Conservation (phyloP, 2,329 filamentous ascomycete species). For the Phyllosticta citribraziliensis region DNA sequence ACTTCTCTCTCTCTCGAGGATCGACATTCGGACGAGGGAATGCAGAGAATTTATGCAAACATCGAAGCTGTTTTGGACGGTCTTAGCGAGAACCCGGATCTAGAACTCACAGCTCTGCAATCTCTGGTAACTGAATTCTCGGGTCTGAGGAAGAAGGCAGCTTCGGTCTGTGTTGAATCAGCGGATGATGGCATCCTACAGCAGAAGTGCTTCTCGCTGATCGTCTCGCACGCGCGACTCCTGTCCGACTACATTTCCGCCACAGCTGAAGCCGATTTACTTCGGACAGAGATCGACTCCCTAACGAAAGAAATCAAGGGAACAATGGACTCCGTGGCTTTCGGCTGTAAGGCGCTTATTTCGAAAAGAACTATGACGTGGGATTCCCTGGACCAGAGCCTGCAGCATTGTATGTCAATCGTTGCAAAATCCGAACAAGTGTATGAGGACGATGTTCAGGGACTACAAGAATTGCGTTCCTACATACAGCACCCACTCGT, state of each 20-base stretch:
- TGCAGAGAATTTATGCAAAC: slow-evolving; percentile 13
- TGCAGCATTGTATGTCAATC: slow-evolving; percentile 24
- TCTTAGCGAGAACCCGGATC: slow-evolving; percentile 22
- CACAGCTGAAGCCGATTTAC: slow-evolving; percentile 14
- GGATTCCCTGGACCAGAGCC: slow-evolving; percentile 21
- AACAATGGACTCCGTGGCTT: slow-evolving; percentile 25
- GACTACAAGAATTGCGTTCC: slow-evolving; percentile 5
- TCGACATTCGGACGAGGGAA: slow-evolving; percentile 15
- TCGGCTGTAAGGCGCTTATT: slow-evolving; percentile 23
- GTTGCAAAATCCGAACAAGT: slow-evolving; percentile 19
- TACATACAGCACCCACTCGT: slow-evolving; percentile 33
- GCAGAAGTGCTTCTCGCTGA: slow-evolving; percentile 13
- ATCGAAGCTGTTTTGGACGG: slow-evolving; percentile 19
- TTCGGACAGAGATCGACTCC: slow-evolving; percentile 18
- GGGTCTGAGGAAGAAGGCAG: slow-evolving; percentile 16
- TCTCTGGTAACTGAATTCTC: slow-evolving; percentile 23
- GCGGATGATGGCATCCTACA: slow-evolving; percentile 3
- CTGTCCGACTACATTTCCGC: slow-evolving; percentile 22
- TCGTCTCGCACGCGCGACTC: slow-evolving; percentile 24
- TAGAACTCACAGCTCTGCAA: slow-evolving; percentile 25
- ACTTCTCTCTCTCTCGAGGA: slow-evolving; percentile 24
- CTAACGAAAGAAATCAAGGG: slow-evolving; percentile 21
- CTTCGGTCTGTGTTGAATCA: slow-evolving; percentile 16
- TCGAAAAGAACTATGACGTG: slow-evolving; percentile 17
- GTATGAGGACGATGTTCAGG: slow-evolving; percentile 4